Percentiles rank a stretch among this genome's conserved stretches.
These are phyloP conservation scores for Hibiscus trionum DNA, from an alignment of 345 rosid species.

Conservation along the genomic window DNA sequence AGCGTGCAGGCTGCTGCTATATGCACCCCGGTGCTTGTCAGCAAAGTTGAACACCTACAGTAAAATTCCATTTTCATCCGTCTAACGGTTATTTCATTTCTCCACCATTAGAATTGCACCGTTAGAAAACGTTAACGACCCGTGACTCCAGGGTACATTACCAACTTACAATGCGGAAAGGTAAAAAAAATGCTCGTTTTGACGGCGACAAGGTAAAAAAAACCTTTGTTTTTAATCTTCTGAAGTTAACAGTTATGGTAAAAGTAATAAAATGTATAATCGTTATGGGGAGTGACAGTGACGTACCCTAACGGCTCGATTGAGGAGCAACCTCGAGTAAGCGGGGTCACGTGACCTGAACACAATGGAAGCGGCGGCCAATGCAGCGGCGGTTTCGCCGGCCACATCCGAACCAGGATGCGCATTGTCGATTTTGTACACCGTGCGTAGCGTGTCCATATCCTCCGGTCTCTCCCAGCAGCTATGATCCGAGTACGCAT, in stretches of 20 bases:
- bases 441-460: conserved; percentile 82
- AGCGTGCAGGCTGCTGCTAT: conserved; percentile 52
- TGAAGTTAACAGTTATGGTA: not conserved
- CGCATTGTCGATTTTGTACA: conserved; percentile 56
- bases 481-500: conserved; percentile 75
- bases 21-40: conserved; percentile 80
- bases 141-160: not conserved
- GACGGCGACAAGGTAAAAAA: not conserved
- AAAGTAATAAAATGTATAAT: conserved; percentile 9
- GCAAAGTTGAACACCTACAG: conserved; percentile 86
- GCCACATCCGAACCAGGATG: conserved; percentile 97
- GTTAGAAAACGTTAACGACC: not conserved
- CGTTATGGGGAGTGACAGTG: conserved; percentile 9
- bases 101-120: not conserved
- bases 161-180: not conserved
- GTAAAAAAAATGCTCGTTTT: not conserved
- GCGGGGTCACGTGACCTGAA: conserved; percentile 77
- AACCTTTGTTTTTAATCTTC: not conserved
- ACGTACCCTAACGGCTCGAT: conserved; percentile 67
- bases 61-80: conserved; percentile 9
- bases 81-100: conserved; percentile 20
- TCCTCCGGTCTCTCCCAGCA: conserved; percentile 99
- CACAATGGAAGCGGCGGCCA: conserved; percentile 93
- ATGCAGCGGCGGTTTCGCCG: conserved; percentile 93
- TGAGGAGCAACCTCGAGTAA: conserved; percentile 65